A percentile compares a stretch with the other conserved stretches of the same genome.
phyloP scores from a whole-genome alignment of 2,329 filamentous ascomycete species.

The Colletotrichum sp. region DNA sequence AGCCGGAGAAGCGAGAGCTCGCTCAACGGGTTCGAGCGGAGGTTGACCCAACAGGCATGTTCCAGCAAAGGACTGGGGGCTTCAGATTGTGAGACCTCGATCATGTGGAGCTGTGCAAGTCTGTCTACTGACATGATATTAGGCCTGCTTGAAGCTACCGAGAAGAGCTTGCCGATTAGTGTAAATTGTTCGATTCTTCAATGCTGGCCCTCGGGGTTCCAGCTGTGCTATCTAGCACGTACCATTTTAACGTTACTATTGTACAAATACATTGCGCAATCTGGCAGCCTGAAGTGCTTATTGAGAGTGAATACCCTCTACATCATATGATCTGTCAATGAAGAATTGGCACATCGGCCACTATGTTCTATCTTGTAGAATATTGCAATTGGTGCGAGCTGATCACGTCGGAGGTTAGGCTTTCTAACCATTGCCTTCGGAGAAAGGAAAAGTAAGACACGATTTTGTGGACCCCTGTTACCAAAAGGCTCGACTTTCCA shows the following conservation, averaged over 20 bases:
- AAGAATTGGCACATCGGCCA: not conserved
- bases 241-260: not conserved
- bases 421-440: not conserved
- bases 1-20: constrained; percentile 35
- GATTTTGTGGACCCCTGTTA: not conserved
- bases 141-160: not conserved
- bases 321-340: not conserved
- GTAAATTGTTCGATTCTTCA: not conserved
- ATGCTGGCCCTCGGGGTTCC: not conserved
- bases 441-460: not conserved
- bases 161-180: not conserved
- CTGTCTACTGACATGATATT: not conserved
- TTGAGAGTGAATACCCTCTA: not conserved
- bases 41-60: constrained; percentile 43
- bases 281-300: not conserved
- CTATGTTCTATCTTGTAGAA: not conserved
- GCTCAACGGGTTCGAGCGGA: constrained; percentile 35
- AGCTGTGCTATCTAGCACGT: not conserved
- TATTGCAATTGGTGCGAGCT: not conserved
- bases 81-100: constrained; percentile 36
- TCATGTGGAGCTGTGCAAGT: not conserved
- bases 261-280: not conserved
- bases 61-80: constrained; percentile 41
- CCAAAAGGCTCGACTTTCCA: not conserved
- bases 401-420: not conserved